A percentile compares a stretch with the other conserved stretches of the same genome.
phyloP scores from a whole-genome alignment of 1,284 basidiomycete genomes.

The Ustilago lituana region DNA sequence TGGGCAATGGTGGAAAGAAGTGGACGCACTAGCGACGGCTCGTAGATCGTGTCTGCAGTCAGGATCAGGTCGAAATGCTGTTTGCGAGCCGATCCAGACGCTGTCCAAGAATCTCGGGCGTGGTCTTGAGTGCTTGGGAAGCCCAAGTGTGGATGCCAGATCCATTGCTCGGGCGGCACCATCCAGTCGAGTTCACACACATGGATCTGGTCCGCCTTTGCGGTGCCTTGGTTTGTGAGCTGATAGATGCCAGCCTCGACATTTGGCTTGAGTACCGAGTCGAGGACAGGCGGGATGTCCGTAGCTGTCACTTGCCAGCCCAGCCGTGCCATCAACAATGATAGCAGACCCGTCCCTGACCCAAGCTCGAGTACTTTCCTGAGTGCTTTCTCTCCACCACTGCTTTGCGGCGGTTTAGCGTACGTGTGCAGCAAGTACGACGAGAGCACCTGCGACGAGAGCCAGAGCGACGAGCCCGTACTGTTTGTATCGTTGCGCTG shows the following conservation, averaged over 20 bases:
- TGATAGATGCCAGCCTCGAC: conserved; percentile 71
- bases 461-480: conserved; percentile 51
- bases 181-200: conserved; percentile 75
- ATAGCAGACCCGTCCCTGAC: conserved; percentile 52
- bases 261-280: conserved; percentile 76
- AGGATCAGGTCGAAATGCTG: conserved; percentile 76
- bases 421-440: conserved; percentile 38
- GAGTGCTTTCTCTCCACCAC: neutral
- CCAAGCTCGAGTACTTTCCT: conserved; percentile 38
- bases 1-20: conserved; percentile 77
- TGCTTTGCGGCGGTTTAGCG: neutral
- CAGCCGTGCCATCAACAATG: conserved; percentile 75
- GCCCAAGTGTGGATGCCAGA: conserved; percentile 9
- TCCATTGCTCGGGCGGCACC: conserved; percentile 10
- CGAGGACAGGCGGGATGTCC: conserved; percentile 78
- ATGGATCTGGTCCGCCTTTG: conserved; percentile 68
- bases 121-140: conserved; percentile 5
- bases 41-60: conserved; percentile 86
- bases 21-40: conserved; percentile 74
- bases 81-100: neutral
- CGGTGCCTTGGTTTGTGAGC: conserved; percentile 1
- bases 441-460: conserved; percentile 47
- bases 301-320: conserved; percentile 83
- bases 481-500: conserved; percentile 49
- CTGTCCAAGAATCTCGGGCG: neutral